Evolutionary conservation across 768 basidiomycete genomes (phyloP), one percentile per base, ranked within the genome.

Genomic region (Harrya chromipes): DNA sequence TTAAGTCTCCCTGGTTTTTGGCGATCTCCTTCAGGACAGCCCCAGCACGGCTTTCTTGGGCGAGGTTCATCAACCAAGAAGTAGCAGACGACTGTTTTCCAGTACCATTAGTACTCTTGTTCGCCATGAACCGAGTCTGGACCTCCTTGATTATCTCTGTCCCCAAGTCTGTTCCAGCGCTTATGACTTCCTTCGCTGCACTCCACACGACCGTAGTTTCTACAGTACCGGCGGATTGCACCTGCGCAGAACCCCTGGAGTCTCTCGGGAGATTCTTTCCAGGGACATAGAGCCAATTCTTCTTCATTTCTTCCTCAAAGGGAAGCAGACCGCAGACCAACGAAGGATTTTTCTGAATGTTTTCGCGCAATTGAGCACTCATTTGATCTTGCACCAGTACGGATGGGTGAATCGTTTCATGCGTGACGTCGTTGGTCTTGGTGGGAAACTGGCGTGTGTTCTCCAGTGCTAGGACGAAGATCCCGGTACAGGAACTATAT

Each of bases 401-500:
- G 13, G 85, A 86, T 4, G 77, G 68, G 54, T 87, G 85, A 33
- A 86, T 77, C 1, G 63, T 73, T 67, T 88, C 85, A 41, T 80
- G 72, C 0, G 84, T 84, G 4, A 73, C 50, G 20, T 74, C 58
- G 51, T 81, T 63, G 0, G 70, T 64, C 11, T 55, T 40, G 1
- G 68, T 74, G 2, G 85, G 84, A 23, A 83, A 57, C 20, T 66
- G 60, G 19, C 85, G 77, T 48, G 74, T 69, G 21, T 74, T 70
- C 34, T 64, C 69, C 26, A 70, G 57, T 1, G 82, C 68, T 1
- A 85, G 47, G 21, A 55, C 40, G 55, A 81, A 87, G 14, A 87
- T 74, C 13, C 85, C 85, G 0, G 72, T 75, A 14, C 56, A 50
- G 19, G 83, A 72, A 55, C 83, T 85, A 37, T 46, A n/a, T n/a